Evolutionary conservation across 2,329 filamentous ascomycete species (phyloP), one percentile per base, ranked within the genome.

Genomic region (Nannizzia gypsea): DNA sequence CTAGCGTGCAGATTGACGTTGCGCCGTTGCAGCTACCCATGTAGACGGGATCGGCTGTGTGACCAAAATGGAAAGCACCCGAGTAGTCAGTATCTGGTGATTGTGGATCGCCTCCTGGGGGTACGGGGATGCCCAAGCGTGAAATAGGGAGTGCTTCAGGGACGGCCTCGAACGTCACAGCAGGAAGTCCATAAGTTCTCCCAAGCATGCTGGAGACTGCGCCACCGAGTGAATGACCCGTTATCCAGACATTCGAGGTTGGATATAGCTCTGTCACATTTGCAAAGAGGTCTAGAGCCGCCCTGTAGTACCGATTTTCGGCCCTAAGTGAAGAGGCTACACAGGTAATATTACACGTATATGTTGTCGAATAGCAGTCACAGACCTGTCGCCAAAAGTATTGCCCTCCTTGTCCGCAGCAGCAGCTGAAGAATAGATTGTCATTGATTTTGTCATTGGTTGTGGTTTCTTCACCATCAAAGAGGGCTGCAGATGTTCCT

Each of bases 401-500:
- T 64, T 90, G 89, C 0, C 91, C 90, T 67, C 95, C 91, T 74
- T 96, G 90, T 3, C 85, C 93, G 74, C 93, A 99, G 73, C 93
- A 99, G 76, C 93, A 99, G 70, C 91, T 95, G 76, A 96, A 96
- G 74, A 95, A 96, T 8, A 99, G 80, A 70, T 99, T 99, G 74
- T 99, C 93, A 71, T 97, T 99, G 68, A 91, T 79, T 76, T 99
- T 99, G 76, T 99, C 93, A 66, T 96, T 96, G 26, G 90, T 95
- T 0, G 92, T 97, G 1, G 93, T 97, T 57, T 91, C 92, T 40
- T 92, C 88, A n/a, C 93, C 93, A 71, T 97, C 92, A 70, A 96
- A 97, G 2, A 97, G 85, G 11, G 93, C 92, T 1, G 87, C 83
- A 1, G 86, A 89, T 0, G 91, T 96, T 59, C 92, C 93, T 75